Evolutionary conservation across 371 early-diverging fungal genomes (phyloP).

Genomic region (Lichtheimia corymbifera): DNA sequence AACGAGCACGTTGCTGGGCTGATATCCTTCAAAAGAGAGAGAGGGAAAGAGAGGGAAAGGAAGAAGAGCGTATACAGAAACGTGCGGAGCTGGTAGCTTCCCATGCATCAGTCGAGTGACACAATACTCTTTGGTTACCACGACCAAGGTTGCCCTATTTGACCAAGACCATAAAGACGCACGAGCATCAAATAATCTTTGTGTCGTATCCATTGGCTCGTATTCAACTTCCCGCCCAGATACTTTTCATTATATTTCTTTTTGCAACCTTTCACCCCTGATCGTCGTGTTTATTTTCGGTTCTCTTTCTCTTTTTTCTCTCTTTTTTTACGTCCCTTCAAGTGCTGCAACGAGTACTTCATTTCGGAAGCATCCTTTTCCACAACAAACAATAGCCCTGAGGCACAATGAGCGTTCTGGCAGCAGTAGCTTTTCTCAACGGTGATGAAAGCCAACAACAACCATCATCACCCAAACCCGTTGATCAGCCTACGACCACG

Average conservation of each 20-base stretch:
- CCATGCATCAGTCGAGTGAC: neutral
- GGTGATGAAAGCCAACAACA: neutral
- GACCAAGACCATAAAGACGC: conserved; percentile 12
- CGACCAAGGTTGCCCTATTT: conserved; percentile 17
- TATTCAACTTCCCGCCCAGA: neutral
- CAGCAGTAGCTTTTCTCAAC: conserved; percentile 42
- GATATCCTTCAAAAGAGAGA: conserved; percentile 1
- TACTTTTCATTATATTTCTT: conserved; percentile 2
- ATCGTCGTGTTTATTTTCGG: conserved; percentile 1
- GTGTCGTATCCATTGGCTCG: conserved; percentile 15
- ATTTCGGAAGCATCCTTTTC: neutral
- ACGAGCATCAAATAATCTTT: conserved; percentile 22
- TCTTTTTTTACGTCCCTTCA: conserved; percentile 12
- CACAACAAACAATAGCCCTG: neutral
- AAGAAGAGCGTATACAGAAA: conserved; percentile 7
- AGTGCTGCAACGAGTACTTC: neutral
- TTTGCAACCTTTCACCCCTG: conserved; percentile 4
- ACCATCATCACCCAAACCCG: too few species aligned
- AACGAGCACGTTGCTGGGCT: too few species aligned
- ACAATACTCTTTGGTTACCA: conserved; percentile 6
- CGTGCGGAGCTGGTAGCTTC: neutral
- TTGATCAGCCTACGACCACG: too few species aligned
- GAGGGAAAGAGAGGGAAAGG: neutral
- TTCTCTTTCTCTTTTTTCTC: conserved; percentile 8
- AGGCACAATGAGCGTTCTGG: conserved; percentile 40